Conservation (phyloP, 2,329 filamentous ascomycete species). For the Hypomyces rosellus region DNA sequence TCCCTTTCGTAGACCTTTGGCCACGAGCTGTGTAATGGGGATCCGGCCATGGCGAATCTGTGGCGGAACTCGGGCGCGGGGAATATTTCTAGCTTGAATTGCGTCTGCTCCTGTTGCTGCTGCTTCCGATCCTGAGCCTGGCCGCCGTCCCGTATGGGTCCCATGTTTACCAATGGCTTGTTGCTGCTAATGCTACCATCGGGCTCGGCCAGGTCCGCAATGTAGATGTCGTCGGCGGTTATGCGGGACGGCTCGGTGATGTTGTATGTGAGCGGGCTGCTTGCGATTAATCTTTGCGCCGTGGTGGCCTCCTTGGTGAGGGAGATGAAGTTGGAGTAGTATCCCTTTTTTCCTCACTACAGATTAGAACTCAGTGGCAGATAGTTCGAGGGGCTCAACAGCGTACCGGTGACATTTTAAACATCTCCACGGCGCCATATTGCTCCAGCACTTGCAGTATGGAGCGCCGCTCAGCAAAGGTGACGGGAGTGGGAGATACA, state of each 20-base stretch:
- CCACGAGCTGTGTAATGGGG: slow-evolving; percentile 37
- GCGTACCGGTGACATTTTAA: slow-evolving; percentile 32
- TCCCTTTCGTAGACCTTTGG: slow-evolving; percentile 27
- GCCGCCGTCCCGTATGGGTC: background rate
- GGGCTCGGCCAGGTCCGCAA: slow-evolving; percentile 25
- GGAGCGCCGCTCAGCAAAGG: slow-evolving; percentile 48
- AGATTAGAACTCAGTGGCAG: background rate
- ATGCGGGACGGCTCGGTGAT: slow-evolving; percentile 25
- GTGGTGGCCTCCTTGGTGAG: slow-evolving; percentile 36
- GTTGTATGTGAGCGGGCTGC: slow-evolving; percentile 43
- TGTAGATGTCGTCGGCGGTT: slow-evolving; percentile 22
- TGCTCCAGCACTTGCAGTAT: slow-evolving; percentile 46
- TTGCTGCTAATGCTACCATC: slow-evolving; percentile 9
- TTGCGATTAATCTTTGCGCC: slow-evolving; percentile 33
- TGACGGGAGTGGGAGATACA: slow-evolving; percentile 46
- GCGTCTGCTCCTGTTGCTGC: slow-evolving; percentile 17
- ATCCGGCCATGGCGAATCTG: slow-evolving; percentile 27
- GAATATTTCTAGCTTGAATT: slow-evolving; percentile 39
- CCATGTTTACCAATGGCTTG: slow-evolving; percentile 3
- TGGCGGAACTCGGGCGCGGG: slow-evolving; percentile 35
- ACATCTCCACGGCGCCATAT: slow-evolving; percentile 45
- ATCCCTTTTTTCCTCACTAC: slow-evolving; percentile 30
- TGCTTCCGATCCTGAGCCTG: slow-evolving; percentile 19
- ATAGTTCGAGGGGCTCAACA: background rate
- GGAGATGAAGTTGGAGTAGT: slow-evolving; percentile 44